These are phyloP conservation scores for Biscutella laevigata DNA, from an alignment of 441 rosid genomes.

Conservation along the genomic window DNA sequence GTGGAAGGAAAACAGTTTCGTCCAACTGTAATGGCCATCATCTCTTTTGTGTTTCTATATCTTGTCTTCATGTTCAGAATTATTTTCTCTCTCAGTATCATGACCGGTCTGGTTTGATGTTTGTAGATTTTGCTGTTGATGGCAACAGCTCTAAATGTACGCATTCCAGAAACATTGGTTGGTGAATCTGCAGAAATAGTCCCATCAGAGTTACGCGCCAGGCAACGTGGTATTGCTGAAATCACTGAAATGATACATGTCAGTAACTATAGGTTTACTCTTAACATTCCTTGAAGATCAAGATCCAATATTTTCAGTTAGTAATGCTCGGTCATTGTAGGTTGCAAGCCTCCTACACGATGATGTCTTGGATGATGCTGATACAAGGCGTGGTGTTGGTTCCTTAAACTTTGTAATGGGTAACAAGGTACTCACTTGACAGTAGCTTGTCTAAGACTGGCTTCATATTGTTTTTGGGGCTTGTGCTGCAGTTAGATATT, in stretches of 20 bases:
- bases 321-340: constrained; percentile 32
- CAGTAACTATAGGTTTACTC: constrained; percentile 24
- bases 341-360: constrained; percentile 98
- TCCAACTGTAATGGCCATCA: constrained; percentile 43
- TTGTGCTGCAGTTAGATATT: background rate
- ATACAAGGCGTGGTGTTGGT: constrained; percentile 86
- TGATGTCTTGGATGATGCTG: constrained; percentile 95
- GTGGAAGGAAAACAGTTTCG: constrained; percentile 92
- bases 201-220: constrained; percentile 53
- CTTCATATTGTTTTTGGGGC: background rate
- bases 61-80: too few relatives aligned
- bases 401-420: constrained; percentile 88
- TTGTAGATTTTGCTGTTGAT: constrained; percentile 74
- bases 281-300: background rate
- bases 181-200: constrained; percentile 27
- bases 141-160: constrained; percentile 77
- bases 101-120: constrained; percentile 18
- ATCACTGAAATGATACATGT: constrained; percentile 99
- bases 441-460: background rate
- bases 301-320: background rate
- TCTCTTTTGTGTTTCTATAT: background rate
- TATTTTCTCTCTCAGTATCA: background rate
- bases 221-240: constrained; percentile 84
- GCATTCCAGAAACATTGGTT: constrained; percentile 33
- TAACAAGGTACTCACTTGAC: constrained; percentile 54